Percentiles rank a stretch among this genome's conserved stretches.
Evolutionary conservation across 345 rosid species (phyloP).

Genomic region (Eucalyptus marginata): DNA sequence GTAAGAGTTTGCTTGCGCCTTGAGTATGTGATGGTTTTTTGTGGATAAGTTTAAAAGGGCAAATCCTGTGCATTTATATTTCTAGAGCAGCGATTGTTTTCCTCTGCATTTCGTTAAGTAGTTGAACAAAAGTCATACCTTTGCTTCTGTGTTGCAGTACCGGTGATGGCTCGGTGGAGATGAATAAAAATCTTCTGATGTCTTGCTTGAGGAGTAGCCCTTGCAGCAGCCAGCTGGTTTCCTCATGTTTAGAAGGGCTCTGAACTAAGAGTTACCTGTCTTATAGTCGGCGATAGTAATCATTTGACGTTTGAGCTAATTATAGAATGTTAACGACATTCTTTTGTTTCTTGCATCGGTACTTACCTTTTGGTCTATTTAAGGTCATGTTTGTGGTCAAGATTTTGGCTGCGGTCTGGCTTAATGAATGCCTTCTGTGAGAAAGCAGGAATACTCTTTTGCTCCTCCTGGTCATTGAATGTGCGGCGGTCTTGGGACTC

Average conservation of each 20-base stretch:
- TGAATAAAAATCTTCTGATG: neutral
- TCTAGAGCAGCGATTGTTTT: neutral
- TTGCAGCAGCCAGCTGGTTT: neutral
- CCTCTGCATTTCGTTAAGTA: neutral
- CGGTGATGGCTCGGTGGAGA: neutral
- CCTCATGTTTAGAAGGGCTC: neutral
- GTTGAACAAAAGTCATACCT: neutral
- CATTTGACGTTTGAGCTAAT: neutral
- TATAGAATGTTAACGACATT: neutral
- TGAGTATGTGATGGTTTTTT: neutral
- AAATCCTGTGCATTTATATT: neutral
- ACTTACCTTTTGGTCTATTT: neutral
- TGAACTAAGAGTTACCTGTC: neutral
- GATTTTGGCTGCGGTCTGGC: neutral
- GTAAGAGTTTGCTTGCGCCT: neutral
- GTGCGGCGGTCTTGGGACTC: neutral
- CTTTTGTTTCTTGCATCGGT: neutral
- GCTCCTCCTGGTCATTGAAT: neutral
- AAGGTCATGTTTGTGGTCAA: neutral
- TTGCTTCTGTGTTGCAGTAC: neutral
- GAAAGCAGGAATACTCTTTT: neutral
- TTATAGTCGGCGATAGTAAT: neutral
- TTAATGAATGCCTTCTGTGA: neutral
- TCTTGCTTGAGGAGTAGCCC: neutral
- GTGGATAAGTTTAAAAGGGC: neutral